Evolutionary conservation across 495 filamentous ascomycete species (phyloP).

Genomic region (Aspergillus ostianus): DNA sequence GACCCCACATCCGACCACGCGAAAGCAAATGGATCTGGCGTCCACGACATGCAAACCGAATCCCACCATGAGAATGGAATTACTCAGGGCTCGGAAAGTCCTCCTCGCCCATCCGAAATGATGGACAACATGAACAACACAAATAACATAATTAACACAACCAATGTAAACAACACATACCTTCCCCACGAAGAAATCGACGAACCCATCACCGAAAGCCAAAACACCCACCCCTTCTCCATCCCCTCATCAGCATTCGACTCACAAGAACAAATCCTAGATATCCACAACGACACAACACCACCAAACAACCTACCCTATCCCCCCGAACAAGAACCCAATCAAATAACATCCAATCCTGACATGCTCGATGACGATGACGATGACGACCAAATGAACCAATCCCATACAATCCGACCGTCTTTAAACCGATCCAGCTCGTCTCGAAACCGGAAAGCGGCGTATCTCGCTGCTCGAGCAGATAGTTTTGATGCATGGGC

Average conservation of each 20-base stretch:
- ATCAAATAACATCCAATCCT: neutral
- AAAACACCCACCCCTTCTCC: constrained; percentile 5
- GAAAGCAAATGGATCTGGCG: neutral
- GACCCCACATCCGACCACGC: neutral
- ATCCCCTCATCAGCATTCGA: constrained; percentile 20
- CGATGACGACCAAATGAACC: neutral
- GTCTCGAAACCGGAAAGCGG: constrained; percentile 18
- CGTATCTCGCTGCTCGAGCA: constrained; percentile 40
- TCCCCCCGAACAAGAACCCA: neutral
- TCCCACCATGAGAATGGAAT: neutral
- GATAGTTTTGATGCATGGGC: constrained; percentile 43
- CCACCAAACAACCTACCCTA: neutral
- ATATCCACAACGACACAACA: neutral
- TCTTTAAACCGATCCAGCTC: constrained; percentile 2
- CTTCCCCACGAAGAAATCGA: neutral
- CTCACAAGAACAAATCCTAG: constrained; percentile 15
- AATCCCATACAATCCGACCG: neutral
- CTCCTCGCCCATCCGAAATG: neutral
- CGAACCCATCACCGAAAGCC: neutral
- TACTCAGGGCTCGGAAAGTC: neutral
- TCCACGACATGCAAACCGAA: neutral
- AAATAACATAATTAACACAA: too few species aligned
- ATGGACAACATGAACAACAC: neutral
- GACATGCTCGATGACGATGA: neutral
- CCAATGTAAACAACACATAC: too few species aligned